Evolutionary conservation across 208 protist genomes (phyloP).

Genomic region (Leptomonas seymouri): DNA sequence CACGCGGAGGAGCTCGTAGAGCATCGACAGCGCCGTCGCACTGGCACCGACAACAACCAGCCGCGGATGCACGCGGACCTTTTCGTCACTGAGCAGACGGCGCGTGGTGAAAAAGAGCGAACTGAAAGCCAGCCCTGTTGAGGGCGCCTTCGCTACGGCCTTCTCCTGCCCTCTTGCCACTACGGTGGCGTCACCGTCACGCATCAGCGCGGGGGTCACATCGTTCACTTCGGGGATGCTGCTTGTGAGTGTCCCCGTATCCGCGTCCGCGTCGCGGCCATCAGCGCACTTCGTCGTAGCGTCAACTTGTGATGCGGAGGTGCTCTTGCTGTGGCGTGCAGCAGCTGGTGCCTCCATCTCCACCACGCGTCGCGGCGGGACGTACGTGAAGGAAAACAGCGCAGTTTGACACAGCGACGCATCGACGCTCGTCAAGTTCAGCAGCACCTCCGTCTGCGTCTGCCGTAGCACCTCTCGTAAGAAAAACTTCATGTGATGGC

Average conservation of each 20-base stretch:
- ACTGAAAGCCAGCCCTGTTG: slow-evolving; percentile 37
- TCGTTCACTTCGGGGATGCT: slow-evolving; percentile 34
- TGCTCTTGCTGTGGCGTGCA: neutral
- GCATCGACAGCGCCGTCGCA: slow-evolving; percentile 72
- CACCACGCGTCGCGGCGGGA: slow-evolving; percentile 70
- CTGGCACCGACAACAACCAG: slow-evolving; percentile 88
- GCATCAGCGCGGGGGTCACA: slow-evolving; percentile 19
- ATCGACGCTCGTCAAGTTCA: slow-evolving; percentile 38
- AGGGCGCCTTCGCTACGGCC: neutral
- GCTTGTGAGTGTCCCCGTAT: neutral
- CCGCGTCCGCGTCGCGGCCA: neutral
- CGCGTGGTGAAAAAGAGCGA: slow-evolving; percentile 78
- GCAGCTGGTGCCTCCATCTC: slow-evolving; percentile 39
- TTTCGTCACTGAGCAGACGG: slow-evolving; percentile 77
- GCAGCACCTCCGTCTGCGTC: slow-evolving; percentile 59
- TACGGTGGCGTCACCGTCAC: neutral
- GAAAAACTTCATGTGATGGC: slow-evolving; percentile 72
- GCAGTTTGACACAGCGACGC: slow-evolving; percentile 47
- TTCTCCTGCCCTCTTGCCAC: neutral
- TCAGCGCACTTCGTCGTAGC: slow-evolving; percentile 8
- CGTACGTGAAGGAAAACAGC: slow-evolving; percentile 45
- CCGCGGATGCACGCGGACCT: slow-evolving; percentile 77
- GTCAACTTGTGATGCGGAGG: too few species aligned
- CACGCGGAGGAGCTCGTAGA: slow-evolving; percentile 76
- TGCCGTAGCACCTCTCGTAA: slow-evolving; percentile 78